Evolutionary conservation across 164 flowering plant genomes (phyloP), one percentile per base, ranked within the genome.

Genomic region (Kalanchoe fedtschenkoi): DNA sequence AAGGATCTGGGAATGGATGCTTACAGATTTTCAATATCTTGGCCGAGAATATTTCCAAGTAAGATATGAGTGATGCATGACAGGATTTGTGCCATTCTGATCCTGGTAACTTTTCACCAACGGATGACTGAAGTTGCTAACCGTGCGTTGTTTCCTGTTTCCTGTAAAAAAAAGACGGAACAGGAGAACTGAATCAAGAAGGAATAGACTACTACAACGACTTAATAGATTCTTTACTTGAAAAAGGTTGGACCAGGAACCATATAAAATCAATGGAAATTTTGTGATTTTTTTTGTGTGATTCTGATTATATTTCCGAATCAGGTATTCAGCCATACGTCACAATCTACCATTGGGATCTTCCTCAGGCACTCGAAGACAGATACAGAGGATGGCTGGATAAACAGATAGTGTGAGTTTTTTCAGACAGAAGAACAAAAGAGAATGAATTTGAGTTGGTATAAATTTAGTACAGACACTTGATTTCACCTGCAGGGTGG

Each of bases 11-110:
- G 91, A 61, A 78, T 89, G 91, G 95, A 89, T 73, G 91, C 95
- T 61, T 92, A 89, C 70, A 78, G 95, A 72, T 87, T 89, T 67
- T 92, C 98, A 11, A 83, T 92, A 54, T 86, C 96, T 46, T 89
- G 95, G 98, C 60, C 98, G 29, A 84, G 98, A 79, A 87, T 92
- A 46, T 82, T 80, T 66, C 93, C 93, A 55, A 84, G 96, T 89
- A 80, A 82, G 80, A 58, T 24, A 14, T 17, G 10, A 15, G 14
- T 21, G 32, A 29, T 21, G 32, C 61, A 6, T 14, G 35, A 28
- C 24, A n/a, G 14, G 21, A 16, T 58, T 16, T 2, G 22, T 30
- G 61, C 32, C 61, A 29, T 30, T 32, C 61, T 5, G 14, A 58
- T 16, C 38, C 14, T 34, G 29, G 29, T 51, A 13, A 42, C 46